Evolutionary conservation across 1,284 basidiomycete species (phyloP).

Genomic region (Violaceomyces palustris): DNA sequence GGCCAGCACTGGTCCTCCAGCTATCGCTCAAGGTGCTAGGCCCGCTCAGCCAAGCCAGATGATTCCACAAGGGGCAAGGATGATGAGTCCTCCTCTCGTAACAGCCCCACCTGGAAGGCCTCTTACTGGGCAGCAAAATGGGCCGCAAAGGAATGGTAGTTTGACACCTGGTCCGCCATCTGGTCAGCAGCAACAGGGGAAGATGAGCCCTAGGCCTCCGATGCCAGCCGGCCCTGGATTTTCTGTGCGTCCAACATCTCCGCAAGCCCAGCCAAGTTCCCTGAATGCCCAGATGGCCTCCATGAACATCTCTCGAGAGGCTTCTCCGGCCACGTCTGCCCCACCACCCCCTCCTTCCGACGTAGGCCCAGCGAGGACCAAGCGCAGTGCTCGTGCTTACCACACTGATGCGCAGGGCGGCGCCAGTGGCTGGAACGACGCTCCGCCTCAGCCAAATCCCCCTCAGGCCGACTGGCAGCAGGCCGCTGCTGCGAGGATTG

Average conservation of each 20-base stretch:
- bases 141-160: no score
- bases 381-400: slow-evolving; percentile 51
- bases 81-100: no score
- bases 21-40: background rate
- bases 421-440: slow-evolving; percentile 44
- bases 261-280: background rate
- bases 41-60: no score
- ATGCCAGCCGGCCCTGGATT: slow-evolving; percentile 2
- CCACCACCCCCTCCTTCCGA: slow-evolving; percentile 1
- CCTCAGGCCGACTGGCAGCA: slow-evolving; percentile 45
- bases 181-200: no score
- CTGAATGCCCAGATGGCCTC: slow-evolving; percentile 28
- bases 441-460: slow-evolving; percentile 33
- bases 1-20: background rate
- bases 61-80: no score
- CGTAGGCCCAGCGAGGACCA: slow-evolving; percentile 37
- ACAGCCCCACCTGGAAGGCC: no score
- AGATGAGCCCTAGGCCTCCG: slow-evolving; percentile 19
- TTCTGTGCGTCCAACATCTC: slow-evolving; percentile 7
- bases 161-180: no score
- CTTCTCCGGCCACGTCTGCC: background rate
- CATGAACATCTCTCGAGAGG: slow-evolving; percentile 23
- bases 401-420: slow-evolving; percentile 40
- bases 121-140: no score
- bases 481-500: slow-evolving; percentile 40